phyloP scores from a whole-genome alignment of 441 rosid species.

The Pelargonium citronellum region DNA sequence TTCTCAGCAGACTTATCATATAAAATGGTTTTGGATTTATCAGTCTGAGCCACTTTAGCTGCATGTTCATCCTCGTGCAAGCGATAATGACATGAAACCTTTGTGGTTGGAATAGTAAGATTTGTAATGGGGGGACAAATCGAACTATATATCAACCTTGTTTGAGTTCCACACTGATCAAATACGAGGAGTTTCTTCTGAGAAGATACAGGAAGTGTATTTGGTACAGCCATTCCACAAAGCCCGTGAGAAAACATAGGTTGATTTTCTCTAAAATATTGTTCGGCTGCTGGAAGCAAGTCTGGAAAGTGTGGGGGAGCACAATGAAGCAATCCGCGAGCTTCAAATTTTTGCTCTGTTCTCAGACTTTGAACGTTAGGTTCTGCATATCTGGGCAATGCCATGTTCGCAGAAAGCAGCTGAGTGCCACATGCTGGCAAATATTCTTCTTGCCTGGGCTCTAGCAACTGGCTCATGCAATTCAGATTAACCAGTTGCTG shows the following conservation, averaged over 20 bases:
- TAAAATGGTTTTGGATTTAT: not conserved
- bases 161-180: constrained; percentile 47
- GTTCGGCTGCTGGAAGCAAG: constrained; percentile 25
- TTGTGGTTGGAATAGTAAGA: not conserved
- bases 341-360: constrained; percentile 30
- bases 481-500: constrained; percentile 31
- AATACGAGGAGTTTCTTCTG: constrained; percentile 48
- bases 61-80: not conserved
- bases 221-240: not conserved
- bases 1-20: constrained; percentile 22
- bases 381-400: constrained; percentile 22
- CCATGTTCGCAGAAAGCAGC: constrained; percentile 31
- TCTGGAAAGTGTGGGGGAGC: constrained; percentile 39
- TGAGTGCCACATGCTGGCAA: constrained; percentile 19
- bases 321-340: constrained; percentile 43
- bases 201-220: constrained; percentile 21
- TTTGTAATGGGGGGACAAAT: not conserved
- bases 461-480: constrained; percentile 18
- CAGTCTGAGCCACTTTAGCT: constrained; percentile 21
- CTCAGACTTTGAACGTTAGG: constrained; percentile 20
- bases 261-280: constrained; percentile 25
- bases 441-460: constrained; percentile 25
- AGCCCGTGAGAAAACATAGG: constrained; percentile 13
- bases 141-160: constrained; percentile 36
- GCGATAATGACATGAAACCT: not conserved